Base-by-base conservation (phyloP, 2,329 filamentous ascomycete genomes). In the Ophiostoma tasmaniense region DNA sequence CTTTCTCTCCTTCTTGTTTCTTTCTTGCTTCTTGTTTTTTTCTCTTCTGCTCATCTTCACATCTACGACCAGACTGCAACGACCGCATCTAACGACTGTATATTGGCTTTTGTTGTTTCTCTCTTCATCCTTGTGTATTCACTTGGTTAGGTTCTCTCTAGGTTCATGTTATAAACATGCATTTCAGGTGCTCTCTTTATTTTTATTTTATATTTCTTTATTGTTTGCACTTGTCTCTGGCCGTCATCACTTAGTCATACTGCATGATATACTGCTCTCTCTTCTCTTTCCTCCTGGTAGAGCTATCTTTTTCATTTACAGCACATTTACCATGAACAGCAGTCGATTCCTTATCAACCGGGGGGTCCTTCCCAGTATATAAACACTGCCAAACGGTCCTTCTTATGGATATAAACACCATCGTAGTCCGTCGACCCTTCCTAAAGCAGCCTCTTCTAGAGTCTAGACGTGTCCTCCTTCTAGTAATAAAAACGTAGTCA, bases 41-140 rank as follows among this genome's bases (percentile, higher is more conserved):
- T 66, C n/a, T 62, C 33, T 20, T 37, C 45, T 37, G 17, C 52
- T 42, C 28, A 28, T 61, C 37, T 39, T 39, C 37, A 39, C 30
- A 35, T 68, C 61, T 59, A 59, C 50, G 61, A 68, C 61, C 33
- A 45, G 67, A 45, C n/a, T 11, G 28, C 55, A 61, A 61, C 55
- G 25, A 61, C 28, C 59, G 30, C 59, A 35, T 35, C 28, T 33
- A 35, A n/a, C 59, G 59, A 35, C 59, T 62, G 59, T 61, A 61
- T 30, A 61, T 61, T 61, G 55, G 55, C 55, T 61, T 61, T 62
- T 62, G 14, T 62, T 28, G 22, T 62, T 30, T 62, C 35, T 14
- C 1, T 64, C 37, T 17, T 64, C 8, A 0, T n/a, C 20, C 2
- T 64, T 25, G 8, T 55, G 25, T 55, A 13, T 55, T 13, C 11